Evolutionary conservation across 768 basidiomycete genomes (phyloP), one percentile per base, ranked within the genome.

Genomic region (Suillus occidentalis): DNA sequence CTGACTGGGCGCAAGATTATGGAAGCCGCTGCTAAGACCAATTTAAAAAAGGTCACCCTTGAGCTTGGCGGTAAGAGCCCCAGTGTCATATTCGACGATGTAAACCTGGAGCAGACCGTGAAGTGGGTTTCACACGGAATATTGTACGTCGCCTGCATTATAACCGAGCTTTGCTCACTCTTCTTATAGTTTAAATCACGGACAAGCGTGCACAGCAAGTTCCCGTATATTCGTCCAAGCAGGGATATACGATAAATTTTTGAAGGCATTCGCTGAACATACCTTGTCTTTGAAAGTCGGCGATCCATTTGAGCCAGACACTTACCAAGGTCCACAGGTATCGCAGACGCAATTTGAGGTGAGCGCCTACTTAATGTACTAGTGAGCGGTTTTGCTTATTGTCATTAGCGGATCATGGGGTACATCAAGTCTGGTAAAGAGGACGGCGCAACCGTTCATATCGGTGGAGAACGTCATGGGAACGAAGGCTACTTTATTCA

Each of bases 11-110:
- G 88, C 13, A 83, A 82, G 67, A 84, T 90, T 74, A 82, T 88
- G 79, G 82, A 85, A 69, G 85, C 88, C 0, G 83, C 90, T 5
- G 83, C 86, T 22, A 81, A 81, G 69, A 83, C 82, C 39, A 92
- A 92, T 75, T 73, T 91, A 65, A 92, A 91, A 78, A 81, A 82
- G 49, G 85, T 89, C 50, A 87, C 88, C 12, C 85, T 91, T 65
- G 89, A 91, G 76, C 82, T 92, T 39, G 90, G 89, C n/a, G 89
- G 88, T n/a, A 89, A 89, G 76, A 83, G 77, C 53, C 85, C 85
- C 39, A 83, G 78, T 64, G 80, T 91, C 69, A 79, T 91, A 64
- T 89, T 88, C 71, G 80, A 89, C 61, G 84, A 86, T 65, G 85
- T 85, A 16, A 82, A 89, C 71, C 68, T 89, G 37, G 84, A 89